Evolutionary conservation across 225 moss, liverwort and hornwort genomes (phyloP).

Genomic region (Pleurozium schreberi): DNA sequence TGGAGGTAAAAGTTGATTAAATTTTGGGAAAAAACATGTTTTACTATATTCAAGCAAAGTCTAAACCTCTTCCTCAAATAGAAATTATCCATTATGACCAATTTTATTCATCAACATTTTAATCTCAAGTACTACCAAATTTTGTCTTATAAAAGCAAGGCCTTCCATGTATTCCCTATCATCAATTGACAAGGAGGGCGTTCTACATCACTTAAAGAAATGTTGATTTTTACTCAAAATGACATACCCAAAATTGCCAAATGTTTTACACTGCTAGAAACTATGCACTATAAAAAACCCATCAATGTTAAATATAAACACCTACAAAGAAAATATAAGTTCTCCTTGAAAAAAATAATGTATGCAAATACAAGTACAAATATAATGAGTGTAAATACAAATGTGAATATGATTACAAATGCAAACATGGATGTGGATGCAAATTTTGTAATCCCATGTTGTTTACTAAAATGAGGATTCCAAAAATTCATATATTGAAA

Average conservation of each 20-base stretch:
- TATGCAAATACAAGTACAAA: not conserved
- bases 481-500: not conserved
- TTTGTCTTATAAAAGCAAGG: accelerated
- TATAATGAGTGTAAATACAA: no score
- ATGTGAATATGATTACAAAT: not conserved
- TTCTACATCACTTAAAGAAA: accelerated
- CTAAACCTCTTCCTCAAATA: not conserved
- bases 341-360: not conserved
- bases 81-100: not conserved
- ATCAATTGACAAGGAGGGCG: accelerated
- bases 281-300: not conserved
- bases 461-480: accelerated
- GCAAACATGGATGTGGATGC: not conserved
- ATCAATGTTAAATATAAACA: accelerated
- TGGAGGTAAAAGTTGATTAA: not conserved
- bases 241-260: accelerated
- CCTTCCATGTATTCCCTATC: not conserved
- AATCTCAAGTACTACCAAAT: not conserved
- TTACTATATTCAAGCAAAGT: not conserved
- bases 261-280: accelerated
- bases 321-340: not conserved
- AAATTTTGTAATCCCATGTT: not conserved
- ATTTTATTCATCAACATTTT: not conserved
- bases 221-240: not conserved
- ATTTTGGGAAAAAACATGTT: not conserved